Evolutionary conservation across 75 land plant species (phyloP), one percentile per base, ranked within the genome.

Genomic region (Pinus tabuliformis): DNA sequence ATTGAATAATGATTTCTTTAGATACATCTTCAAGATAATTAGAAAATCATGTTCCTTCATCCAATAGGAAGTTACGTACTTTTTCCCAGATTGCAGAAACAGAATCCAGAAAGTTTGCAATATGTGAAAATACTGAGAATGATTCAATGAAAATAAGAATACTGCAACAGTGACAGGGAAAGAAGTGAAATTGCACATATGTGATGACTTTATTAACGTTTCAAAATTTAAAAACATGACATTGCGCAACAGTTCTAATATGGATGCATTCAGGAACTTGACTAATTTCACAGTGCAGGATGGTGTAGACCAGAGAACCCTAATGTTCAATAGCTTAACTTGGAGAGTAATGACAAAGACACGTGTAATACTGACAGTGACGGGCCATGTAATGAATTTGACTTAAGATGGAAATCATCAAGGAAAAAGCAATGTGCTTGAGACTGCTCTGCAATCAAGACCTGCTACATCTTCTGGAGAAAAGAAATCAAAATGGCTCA

Each of bases 391-490:
- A 45, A 6, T 42, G 45, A 42, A 5, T 42, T 64, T 24, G n/a
- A n/a, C n/a, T n/a, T n/a, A n/a, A n/a, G n/a, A n/a, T n/a, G n/a
- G 74, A 85, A 74, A 12, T 49, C 80, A 18, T 80, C 83, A 21
- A 86, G 73, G 72, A 91, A 91, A 80, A 71, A 88, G 52, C 74
- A 52, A 22, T 72, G 83, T 0, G 68, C 75, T 16, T 20, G 77
- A 17, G 72, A 63, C 22, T 59, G 61, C 52, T 62, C 37, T 65
- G 76, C 54, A 75, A 49, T 21, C 20, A 49, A 26, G 11, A 5
- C 5, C 45, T 5, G 4, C 73, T 7, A 45, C 73, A 11, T 7
- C 26, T 54, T 20, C 9, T n/a, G 52, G 42, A 49, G 2, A 54
- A 7, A 5, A 16, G 42, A 30, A 61, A 61, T 66, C 70, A 66